Base-by-base conservation (phyloP, 768 basidiomycete genomes). In the Suillus bovinus region DNA sequence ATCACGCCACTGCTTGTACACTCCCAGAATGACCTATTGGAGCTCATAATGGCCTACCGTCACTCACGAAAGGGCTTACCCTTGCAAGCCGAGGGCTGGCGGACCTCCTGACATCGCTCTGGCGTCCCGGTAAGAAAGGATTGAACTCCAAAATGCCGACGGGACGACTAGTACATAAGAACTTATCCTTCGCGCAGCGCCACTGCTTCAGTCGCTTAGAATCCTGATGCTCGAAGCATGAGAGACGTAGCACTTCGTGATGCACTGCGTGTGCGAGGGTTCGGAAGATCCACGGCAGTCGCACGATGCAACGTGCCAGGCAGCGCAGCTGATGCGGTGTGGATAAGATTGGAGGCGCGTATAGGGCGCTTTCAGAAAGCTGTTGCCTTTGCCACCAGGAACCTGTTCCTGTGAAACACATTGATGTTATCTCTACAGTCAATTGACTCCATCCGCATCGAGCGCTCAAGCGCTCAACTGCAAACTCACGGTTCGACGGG, bases 41-140 rank as follows among this genome's bases (percentile, higher is more conserved):
- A 29, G 16, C 31, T 33, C 29, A 0, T n/a, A n/a, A n/a, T n/a
- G n/a, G n/a, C n/a, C n/a, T n/a, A n/a, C n/a, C n/a, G n/a, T n/a
- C n/a, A n/a, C n/a, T n/a, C n/a, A n/a, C n/a, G n/a, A n/a, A n/a
- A n/a, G n/a, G n/a, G n/a, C n/a, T n/a, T n/a, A n/a, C n/a, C n/a
- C n/a, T n/a, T n/a, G n/a, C n/a, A n/a, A n/a, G n/a, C n/a, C n/a
- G n/a, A n/a, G n/a, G 10, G 10, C 17, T 52, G 31, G 17, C 5
- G 50, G 27, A 29, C 16, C 8, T 9, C n/a, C n/a, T 16, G 27
- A 16, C 10, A 2, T 5, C 8, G 47, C n/a, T n/a, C n/a, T 11
- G 17, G 29, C 8, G 16, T 71, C 4, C 75, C 74, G 0, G 20
- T 52, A 52, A 29, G 20, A 1, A 13, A 33, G 31, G 29, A 52